A percentile compares a stretch with the other conserved stretches of the same genome.
Evolutionary conservation across 345 rosid species (phyloP).

Genomic region (Eucalyptus virginea): DNA sequence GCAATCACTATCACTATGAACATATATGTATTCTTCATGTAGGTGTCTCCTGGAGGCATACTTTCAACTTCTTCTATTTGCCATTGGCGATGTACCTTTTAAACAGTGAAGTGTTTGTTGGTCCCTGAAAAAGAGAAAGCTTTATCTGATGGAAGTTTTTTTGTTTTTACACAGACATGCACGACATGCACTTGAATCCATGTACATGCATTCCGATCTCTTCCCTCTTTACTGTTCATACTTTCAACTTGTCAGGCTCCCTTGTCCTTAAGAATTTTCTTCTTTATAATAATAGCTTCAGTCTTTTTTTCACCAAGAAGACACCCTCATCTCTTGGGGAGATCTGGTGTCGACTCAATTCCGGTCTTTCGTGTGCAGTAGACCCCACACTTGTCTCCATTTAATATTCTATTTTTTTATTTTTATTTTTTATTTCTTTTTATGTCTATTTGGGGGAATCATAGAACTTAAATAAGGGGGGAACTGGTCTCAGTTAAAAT

Average conservation of each 20-base stretch:
- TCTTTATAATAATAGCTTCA: background rate
- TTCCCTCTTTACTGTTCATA: background rate
- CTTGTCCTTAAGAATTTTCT: background rate
- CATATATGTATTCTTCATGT: background rate
- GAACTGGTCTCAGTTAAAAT: background rate
- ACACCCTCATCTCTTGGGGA: background rate
- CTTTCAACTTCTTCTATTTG: background rate
- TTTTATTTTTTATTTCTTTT: too few species aligned
- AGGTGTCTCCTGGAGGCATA: background rate
- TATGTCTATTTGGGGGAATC: background rate
- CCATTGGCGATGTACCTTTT: background rate
- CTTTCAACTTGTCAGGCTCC: background rate
- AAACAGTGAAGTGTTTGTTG: background rate
- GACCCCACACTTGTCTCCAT: background rate
- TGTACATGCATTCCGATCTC: background rate
- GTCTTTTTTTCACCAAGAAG: background rate
- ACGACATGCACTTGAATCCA: background rate
- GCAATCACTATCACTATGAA: background rate
- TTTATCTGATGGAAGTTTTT: background rate
- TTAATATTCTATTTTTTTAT: background rate
- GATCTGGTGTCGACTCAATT: background rate
- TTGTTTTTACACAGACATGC: background rate
- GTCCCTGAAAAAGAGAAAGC: background rate
- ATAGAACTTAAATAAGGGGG: background rate
- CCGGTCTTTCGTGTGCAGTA: background rate